Evolutionary conservation across 768 basidiomycete genomes (phyloP), one percentile per base, ranked within the genome.

Genomic region (Hygrocybe coccinea): DNA sequence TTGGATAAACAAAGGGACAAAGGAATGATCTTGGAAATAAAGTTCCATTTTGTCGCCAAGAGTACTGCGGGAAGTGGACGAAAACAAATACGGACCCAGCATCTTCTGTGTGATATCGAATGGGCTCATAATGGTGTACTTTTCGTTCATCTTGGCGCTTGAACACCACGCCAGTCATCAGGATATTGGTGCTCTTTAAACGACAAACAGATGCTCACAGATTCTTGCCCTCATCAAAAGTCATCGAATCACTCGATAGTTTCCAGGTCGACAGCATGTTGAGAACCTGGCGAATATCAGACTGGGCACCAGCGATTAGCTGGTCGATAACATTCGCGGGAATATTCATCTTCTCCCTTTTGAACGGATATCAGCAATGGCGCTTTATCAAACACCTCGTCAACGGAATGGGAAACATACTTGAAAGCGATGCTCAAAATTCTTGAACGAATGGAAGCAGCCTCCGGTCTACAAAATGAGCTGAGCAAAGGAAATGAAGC

Each of bases 241-340:
- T 79, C 87, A 99, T 91, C 2, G 81, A 77, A 54, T 78, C 69
- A 58, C 76, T 86, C 8, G 87, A 88, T n/a, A 97, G 71, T 64
- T 87, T 93, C 91, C 93, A 98, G 0, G 95, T 98, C 4, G 97
- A 95, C 11, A 99, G 76, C 93, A 99, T 97, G 68, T 97, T 98
- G 57, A 99, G 73, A 17, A 98, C 91, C 67, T 95, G 95, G 2
- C 97, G 89, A 56, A 99, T 95, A 70, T 99, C 97, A 1, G 95
- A 95, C 62, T 97, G 91, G 2, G 93, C 80, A 4, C 95, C 90
- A 1, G 74, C 70, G 55, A 98, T 82, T 33, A 99, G 86, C 67
- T 97, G 91, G 65, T 99, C 97, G 34, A 98, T 71, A 39, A 95
- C 95, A 56, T 91, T 91, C 0, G 85, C 83, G 0, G 91, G 88